Evolutionary conservation across 73 alveolate genomes (phyloP), one percentile per base, ranked within the genome.

Genomic region (Tetrahymena malaccensis): DNA sequence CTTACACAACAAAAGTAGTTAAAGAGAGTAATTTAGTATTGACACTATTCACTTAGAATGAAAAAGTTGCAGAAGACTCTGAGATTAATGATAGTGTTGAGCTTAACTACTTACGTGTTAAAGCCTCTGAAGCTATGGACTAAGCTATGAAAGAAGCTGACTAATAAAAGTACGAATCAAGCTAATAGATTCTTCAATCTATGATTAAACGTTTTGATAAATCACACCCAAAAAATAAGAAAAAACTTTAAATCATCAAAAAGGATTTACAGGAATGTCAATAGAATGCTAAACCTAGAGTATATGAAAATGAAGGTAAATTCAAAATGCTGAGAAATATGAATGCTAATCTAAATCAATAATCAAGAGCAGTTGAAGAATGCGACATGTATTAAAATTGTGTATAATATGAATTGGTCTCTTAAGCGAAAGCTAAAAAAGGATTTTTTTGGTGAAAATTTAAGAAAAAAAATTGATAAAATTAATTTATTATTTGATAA

Each of bases 31-130:
- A 22, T 40, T 40, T 40, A 40, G 44, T 40, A 6, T 40, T 40
- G 44, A 40, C 44, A 40, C 15, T 40, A 8, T 40, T 40, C 15
- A 40, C 35, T 38, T 44, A 37, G 83, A 70, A 35, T 10, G 44
- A 40, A 40, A 40, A 40, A 40, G 44, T 40, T 40, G 44, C 44
- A 6, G 44, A 40, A 15, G 44, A 40, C 44, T 40, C 44, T 40
- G 44, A 40, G 15, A 40, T 40, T 8, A 40, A 40, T 8, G 44
- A 40, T 40, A 40, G 44, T 12, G 98, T 96, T 27, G 84, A 84
- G 10, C 21, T 94, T 16, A 40, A 96, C 31, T 96, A 43, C 94
- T 85, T 40, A 55, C 95, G 98, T 95, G 98, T 96, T 10, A 94
- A 94, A 94, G 94, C 94, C 7, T 94, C 95, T 19, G 96, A 94